Evolutionary conservation across 345 rosid species (phyloP).

Genomic region (Arabis alpina): DNA sequence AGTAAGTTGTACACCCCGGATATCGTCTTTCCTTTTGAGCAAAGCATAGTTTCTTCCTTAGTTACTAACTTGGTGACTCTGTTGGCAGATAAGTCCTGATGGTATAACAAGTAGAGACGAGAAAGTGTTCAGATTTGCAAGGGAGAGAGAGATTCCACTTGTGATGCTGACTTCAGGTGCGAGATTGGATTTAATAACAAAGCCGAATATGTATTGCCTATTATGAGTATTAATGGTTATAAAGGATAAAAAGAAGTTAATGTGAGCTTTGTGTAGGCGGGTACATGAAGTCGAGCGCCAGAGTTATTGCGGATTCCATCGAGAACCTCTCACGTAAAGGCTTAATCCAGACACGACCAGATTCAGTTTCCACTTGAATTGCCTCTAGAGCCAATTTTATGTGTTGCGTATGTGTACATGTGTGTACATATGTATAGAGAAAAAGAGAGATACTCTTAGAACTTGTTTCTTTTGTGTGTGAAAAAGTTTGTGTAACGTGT

Average conservation of each 20-base stretch:
- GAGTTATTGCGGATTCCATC: constrained; percentile 84
- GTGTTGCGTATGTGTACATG: not conserved
- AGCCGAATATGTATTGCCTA: not conserved
- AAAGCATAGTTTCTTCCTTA: constrained; percentile 5
- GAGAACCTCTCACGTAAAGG: constrained; percentile 65
- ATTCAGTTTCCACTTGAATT: constrained; percentile 22
- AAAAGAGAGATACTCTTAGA: not conserved
- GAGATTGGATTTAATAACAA: not conserved
- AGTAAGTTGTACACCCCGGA: constrained; percentile 46
- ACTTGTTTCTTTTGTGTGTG: not conserved
- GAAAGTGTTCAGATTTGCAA: constrained; percentile 80
- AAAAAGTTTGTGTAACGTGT: not conserved
- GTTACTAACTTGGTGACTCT: constrained; percentile 9
- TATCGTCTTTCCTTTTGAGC: not conserved
- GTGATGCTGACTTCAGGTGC: constrained; percentile 95
- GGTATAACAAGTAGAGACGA: constrained; percentile 84
- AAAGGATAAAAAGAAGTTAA: not conserved
- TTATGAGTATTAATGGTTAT: not conserved
- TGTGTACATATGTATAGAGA: not conserved
- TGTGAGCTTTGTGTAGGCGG: constrained; percentile 67
- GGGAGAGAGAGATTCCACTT: constrained; percentile 70
- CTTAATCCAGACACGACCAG: constrained; percentile 50
- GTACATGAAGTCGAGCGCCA: constrained; percentile 92
- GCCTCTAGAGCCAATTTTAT: constrained; percentile 2
- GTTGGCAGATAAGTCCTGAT: constrained; percentile 71